Conservation (phyloP, 2,329 filamentous ascomycete species). For the Cladophialophora immunda region DNA sequence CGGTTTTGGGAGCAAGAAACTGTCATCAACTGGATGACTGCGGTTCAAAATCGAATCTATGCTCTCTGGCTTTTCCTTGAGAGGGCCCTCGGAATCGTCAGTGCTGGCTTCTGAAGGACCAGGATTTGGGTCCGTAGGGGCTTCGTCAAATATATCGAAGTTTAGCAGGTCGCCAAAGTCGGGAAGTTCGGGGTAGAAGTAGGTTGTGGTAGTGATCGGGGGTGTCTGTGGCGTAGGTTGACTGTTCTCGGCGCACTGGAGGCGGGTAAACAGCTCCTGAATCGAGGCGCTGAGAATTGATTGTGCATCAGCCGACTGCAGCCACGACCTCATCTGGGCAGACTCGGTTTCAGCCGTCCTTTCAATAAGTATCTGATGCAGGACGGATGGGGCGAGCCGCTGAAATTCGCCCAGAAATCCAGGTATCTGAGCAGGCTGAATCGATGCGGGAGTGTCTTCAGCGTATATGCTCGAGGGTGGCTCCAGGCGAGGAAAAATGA, state of each 20-base stretch:
- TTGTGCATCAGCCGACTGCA: slow-evolving; percentile 7
- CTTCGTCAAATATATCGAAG: slow-evolving; percentile 16
- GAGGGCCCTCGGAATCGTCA: slow-evolving; percentile 8
- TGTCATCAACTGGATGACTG: slow-evolving; percentile 4
- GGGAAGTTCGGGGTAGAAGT: slow-evolving; percentile 9
- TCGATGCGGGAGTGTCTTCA: slow-evolving; percentile 6
- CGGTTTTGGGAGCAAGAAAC: slow-evolving; percentile 9
- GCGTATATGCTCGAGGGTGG: slow-evolving; percentile 8
- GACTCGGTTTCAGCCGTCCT: slow-evolving; percentile 5
- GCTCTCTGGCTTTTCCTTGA: slow-evolving; percentile 7
- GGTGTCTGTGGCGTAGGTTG: slow-evolving; percentile 11
- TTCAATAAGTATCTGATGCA: slow-evolving; percentile 14
- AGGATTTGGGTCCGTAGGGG: not conserved
- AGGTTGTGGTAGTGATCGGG: slow-evolving; percentile 1
- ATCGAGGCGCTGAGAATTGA: slow-evolving; percentile 13
- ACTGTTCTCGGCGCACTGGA: slow-evolving; percentile 11
- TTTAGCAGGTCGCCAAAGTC: slow-evolving; percentile 16
- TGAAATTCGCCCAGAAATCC: slow-evolving; percentile 10
- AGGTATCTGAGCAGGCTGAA: slow-evolving; percentile 8
- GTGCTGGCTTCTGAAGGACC: slow-evolving; percentile 1
- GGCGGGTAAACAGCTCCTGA: slow-evolving; percentile 10
- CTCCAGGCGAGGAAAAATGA: slow-evolving; percentile 11
- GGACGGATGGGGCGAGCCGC: slow-evolving; percentile 9
- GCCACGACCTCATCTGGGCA: slow-evolving; percentile 6
- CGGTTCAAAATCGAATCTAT: slow-evolving; percentile 9